Percentiles rank a stretch among this genome's conserved stretches.
Conservation (phyloP, 2,329 filamentous ascomycete species). For the Neobulgaria alba region DNA sequence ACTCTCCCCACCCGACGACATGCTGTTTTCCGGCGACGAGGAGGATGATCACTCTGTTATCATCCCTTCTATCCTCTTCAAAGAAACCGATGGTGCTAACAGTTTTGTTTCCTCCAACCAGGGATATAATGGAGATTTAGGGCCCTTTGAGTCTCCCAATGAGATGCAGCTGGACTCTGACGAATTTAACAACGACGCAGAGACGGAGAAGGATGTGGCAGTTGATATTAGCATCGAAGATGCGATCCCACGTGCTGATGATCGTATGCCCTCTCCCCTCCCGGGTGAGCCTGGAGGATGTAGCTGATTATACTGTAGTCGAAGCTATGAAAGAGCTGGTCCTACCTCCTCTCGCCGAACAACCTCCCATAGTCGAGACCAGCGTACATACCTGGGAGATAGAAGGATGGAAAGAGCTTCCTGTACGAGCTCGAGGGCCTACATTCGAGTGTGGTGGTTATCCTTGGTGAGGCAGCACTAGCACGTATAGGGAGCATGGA, state of each 20-base stretch:
- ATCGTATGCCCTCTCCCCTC: constrained; percentile 27
- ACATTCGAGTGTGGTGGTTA: constrained; percentile 77
- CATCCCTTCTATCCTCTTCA: not conserved
- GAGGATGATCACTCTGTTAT: constrained; percentile 10
- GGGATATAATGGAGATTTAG: constrained; percentile 17
- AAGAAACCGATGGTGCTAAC: constrained; percentile 1
- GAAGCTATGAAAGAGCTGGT: constrained; percentile 79
- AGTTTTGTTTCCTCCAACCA: constrained; percentile 8
- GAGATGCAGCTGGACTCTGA: constrained; percentile 28
- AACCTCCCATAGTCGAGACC: constrained; percentile 73
- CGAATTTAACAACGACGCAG: constrained; percentile 23
- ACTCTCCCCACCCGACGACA: not conserved
- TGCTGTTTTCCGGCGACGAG: not conserved
- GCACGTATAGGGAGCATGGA: not conserved
- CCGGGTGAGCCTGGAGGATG: not conserved
- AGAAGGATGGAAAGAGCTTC: constrained; percentile 67
- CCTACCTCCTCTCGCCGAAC: constrained; percentile 62
- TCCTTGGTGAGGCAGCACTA: constrained; percentile 60
- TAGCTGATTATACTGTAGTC: constrained; percentile 38
- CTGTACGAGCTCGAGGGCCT: constrained; percentile 79
- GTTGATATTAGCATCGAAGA: constrained; percentile 33
- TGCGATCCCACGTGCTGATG: constrained; percentile 28
- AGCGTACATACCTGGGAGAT: constrained; percentile 79
- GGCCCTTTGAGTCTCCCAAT: constrained; percentile 24
- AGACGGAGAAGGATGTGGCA: constrained; percentile 33